These are phyloP conservation scores for Daedaleopsis nitida DNA, from an alignment of 768 basidiomycete genomes.

Conservation along the genomic window DNA sequence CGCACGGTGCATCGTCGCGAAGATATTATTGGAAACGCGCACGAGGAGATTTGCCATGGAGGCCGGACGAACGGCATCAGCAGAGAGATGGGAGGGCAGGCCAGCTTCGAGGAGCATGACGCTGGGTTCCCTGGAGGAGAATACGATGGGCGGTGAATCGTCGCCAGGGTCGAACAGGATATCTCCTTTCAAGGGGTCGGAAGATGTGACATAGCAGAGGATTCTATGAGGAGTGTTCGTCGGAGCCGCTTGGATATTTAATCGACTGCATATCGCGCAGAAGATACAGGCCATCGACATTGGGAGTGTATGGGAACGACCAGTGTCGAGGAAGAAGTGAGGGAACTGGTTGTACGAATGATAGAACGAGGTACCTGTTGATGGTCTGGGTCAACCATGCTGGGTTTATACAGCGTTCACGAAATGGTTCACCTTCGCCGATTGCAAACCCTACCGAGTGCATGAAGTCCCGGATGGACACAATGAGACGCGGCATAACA, in stretches of 20 bases:
- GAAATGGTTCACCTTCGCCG: slow-evolving; percentile 36
- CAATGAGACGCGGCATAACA: slow-evolving; percentile 39
- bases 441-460: slow-evolving; percentile 46
- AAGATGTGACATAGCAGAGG: slow-evolving; percentile 48
- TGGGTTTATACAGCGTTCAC: background rate
- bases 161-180: slow-evolving; percentile 48
- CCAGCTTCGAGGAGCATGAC: slow-evolving; percentile 17
- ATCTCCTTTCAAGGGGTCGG: slow-evolving; percentile 36
- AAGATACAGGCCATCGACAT: slow-evolving; percentile 64
- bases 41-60: slow-evolving; percentile 1
- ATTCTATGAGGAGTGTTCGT: slow-evolving; percentile 60
- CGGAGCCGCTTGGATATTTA: slow-evolving; percentile 54
- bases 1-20: slow-evolving; percentile 3
- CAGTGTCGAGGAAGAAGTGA: slow-evolving; percentile 52
- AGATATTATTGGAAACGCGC: slow-evolving; percentile 19
- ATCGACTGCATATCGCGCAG: slow-evolving; percentile 50
- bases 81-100: background rate
- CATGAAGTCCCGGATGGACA: slow-evolving; percentile 54
- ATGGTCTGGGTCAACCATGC: background rate
- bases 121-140: slow-evolving; percentile 14
- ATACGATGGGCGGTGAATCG: slow-evolving; percentile 16
- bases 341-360: slow-evolving; percentile 58
- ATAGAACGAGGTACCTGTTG: slow-evolving; percentile 41
- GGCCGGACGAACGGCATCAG: slow-evolving; percentile 23
- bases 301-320: slow-evolving; percentile 46